Evolutionary conservation across 148 eudicot species (phyloP), one percentile per base, ranked within the genome.

Genomic region (Chenopodium quinoa): DNA sequence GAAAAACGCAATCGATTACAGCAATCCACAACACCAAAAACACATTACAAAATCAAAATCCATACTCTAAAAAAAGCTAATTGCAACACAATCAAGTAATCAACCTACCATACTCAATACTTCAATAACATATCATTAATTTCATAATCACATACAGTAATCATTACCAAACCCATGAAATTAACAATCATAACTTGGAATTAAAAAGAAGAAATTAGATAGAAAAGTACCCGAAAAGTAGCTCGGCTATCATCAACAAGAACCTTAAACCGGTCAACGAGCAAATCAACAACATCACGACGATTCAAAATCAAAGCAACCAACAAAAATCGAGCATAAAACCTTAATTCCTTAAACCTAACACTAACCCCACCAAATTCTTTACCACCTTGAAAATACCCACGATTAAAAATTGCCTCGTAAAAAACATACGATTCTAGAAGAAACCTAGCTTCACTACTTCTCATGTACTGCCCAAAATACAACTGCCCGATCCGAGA

Each of bases 401-500:
- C 86, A 19, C 99, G 81, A 14, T 86, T 81, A 40, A 91, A 81
- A 16, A 96, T 91, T 22, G 99, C 99, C 80, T 94, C 97, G 66
- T 96, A 94, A 58, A 96, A 96, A 0, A 96, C 91, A 64, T 87
- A 96, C 47, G 98, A 83, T 81, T 92, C 98, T 29, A 90, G 85
- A 32, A 96, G 76, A 85, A 90, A 96, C 88, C 93, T 76, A 2
- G 92, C 91, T 81, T 96, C 98, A 72, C 97, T 90, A 2, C 92
- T 96, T 81, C 97, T 79, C 92, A 86, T 84, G 66, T 96, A 96
- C 98, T 96, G 98, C 5, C 87, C 85, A 76, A 78, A 96, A 70
- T 94, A 96, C 13, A 96, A 87, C 88, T 96, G 99, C 6, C 94
- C 99, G 75, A 96, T 96, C 76, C 99, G 83, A 1, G 97, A 96